phyloP scores from a whole-genome alignment of 805 yeast genomes.

The Yarrowia sp. region DNA sequence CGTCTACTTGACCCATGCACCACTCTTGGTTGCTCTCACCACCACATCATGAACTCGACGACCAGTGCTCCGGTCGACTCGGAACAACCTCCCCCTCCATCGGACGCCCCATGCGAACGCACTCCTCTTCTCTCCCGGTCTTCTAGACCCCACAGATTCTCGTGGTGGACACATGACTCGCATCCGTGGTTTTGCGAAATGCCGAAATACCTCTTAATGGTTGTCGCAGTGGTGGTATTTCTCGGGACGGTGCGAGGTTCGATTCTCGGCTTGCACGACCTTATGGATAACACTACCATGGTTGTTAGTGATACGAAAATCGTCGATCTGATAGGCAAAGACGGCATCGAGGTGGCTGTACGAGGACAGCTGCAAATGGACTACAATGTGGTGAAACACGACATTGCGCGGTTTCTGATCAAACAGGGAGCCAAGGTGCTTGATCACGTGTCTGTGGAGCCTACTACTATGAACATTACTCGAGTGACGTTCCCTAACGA shows the following conservation, averaged over 20 bases:
- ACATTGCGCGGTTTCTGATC: background rate
- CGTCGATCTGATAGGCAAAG: slow-evolving; percentile 7
- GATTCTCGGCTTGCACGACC: background rate
- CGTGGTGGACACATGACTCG: slow-evolving; percentile 22
- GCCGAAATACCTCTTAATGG: slow-evolving; percentile 11
- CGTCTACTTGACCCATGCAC: background rate
- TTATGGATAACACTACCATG: slow-evolving; percentile 8
- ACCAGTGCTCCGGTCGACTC: background rate
- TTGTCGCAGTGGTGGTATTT: background rate
- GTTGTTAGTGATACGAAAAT: slow-evolving; percentile 7
- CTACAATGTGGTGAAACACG: background rate
- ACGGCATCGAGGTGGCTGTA: slow-evolving; percentile 17
- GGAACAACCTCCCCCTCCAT: background rate
- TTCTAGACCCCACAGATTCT: background rate
- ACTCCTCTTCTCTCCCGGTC: background rate
- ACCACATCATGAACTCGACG: background rate
- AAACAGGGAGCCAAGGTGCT: slow-evolving; percentile 2
- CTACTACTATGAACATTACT: slow-evolving; percentile 7
- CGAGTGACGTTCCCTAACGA: slow-evolving; percentile 3
- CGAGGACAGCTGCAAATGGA: slow-evolving; percentile 11
- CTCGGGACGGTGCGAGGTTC: slow-evolving; percentile 10
- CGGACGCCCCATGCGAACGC: background rate
- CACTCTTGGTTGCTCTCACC: background rate
- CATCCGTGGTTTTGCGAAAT: slow-evolving; percentile 23
- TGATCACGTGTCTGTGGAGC: background rate